Percentiles rank a stretch among this genome's conserved stretches.
Conservation (phyloP, 495 filamentous ascomycete species). For the Rhizodiscina lignyota region DNA sequence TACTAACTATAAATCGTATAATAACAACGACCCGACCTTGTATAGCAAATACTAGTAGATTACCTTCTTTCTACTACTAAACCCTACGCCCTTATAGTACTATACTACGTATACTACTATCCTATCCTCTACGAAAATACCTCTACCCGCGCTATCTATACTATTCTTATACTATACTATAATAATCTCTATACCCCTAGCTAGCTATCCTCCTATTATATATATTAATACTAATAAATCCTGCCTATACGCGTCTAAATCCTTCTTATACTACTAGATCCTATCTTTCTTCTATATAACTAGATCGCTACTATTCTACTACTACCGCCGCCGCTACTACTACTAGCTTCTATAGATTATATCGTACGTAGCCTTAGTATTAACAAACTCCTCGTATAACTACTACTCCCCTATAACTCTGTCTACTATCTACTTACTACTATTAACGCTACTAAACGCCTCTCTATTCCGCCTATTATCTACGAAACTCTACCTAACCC, state of each 20-base stretch:
- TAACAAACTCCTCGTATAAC: too few species aligned
- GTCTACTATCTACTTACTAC: too few species aligned
- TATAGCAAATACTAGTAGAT: conserved; percentile 8
- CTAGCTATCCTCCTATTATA: conserved; percentile 13
- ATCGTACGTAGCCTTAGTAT: too few species aligned
- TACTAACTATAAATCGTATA: conserved; percentile 8
- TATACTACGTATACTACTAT: conserved; percentile 4
- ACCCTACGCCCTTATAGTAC: conserved; percentile 4
- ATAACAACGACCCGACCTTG: conserved; percentile 7
- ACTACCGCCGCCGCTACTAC: too few species aligned
- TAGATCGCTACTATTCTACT: too few species aligned
- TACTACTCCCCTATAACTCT: too few species aligned
- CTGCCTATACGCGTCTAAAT: conserved; percentile 4
- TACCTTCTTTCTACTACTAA: conserved; percentile 5
- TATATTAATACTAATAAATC: conserved; percentile 13
- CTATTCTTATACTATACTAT: conserved; percentile 8
- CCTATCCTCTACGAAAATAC: conserved; percentile 5
- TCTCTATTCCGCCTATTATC: too few species aligned
- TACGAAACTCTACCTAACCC: too few species aligned
- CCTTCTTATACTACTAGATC: too few species aligned
- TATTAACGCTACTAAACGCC: too few species aligned
- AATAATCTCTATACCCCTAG: conserved; percentile 15
- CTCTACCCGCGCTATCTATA: background rate
- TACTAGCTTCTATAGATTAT: too few species aligned
- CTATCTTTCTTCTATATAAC: too few species aligned